These are phyloP conservation scores for Colletotrichum simmondsii DNA, from an alignment of 2,329 filamentous ascomycete genomes.

Conservation along the genomic window DNA sequence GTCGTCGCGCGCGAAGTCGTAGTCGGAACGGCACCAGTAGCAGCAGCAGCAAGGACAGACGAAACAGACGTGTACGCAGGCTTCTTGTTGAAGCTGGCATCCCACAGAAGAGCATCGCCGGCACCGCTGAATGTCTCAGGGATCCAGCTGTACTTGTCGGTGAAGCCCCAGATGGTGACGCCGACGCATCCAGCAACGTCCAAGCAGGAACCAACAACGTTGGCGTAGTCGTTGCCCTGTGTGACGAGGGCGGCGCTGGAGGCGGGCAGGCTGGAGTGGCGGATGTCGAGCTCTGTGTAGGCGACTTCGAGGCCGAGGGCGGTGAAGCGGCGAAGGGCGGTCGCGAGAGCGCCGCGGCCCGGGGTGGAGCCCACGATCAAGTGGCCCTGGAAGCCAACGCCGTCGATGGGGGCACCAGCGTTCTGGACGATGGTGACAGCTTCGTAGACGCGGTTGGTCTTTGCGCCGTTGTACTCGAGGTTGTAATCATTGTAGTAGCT, in stretches of 20 bases:
- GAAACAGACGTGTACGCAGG: slow-evolving; percentile 51
- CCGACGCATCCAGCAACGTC: slow-evolving; percentile 53
- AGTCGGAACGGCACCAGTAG: slow-evolving; percentile 23
- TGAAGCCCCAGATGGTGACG: slow-evolving; percentile 56
- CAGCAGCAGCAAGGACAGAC: slow-evolving; percentile 45
- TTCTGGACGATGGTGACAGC: slow-evolving; percentile 48
- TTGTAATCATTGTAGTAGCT: slow-evolving; percentile 71
- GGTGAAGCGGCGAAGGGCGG: slow-evolving; percentile 61
- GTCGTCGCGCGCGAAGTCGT: slow-evolving; percentile 24
- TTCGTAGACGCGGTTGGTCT: slow-evolving; percentile 46
- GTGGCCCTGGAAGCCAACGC: slow-evolving; percentile 63
- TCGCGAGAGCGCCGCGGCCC: slow-evolving; percentile 52
- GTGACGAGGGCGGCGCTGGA: slow-evolving; percentile 50
- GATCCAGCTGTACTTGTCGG: slow-evolving; percentile 52
- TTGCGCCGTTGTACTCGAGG: slow-evolving; percentile 54
- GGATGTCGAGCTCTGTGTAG: slow-evolving; percentile 71
- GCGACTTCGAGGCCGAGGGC: slow-evolving; percentile 66
- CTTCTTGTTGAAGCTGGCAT: slow-evolving; percentile 50
- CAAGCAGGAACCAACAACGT: slow-evolving; percentile 50
- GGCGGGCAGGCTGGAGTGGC: slow-evolving; percentile 58
- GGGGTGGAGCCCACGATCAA: slow-evolving; percentile 58
- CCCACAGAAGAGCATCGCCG: slow-evolving; percentile 53
- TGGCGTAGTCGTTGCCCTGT: slow-evolving; percentile 60
- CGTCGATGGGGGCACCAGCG: slow-evolving; percentile 60
- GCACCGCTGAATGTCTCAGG: slow-evolving; percentile 50